These are phyloP conservation scores for Lachnellula willkommii DNA, from an alignment of 2,329 filamentous ascomycete species.

Conservation along the genomic window DNA sequence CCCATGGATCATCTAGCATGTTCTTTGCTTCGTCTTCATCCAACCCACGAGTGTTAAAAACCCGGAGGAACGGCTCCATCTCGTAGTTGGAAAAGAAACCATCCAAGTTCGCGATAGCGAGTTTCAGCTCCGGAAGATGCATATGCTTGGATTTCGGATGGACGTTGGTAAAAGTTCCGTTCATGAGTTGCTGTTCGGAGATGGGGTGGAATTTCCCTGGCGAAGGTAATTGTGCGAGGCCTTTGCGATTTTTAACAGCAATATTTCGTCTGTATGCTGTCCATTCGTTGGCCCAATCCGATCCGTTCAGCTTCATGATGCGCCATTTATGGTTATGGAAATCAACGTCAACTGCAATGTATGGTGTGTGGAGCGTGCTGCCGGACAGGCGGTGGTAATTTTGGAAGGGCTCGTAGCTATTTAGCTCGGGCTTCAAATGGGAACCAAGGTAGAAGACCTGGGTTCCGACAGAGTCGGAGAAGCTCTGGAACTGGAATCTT, in stretches of 20 bases:
- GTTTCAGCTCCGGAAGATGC: conserved; percentile 7
- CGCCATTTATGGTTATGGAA: conserved; percentile 7
- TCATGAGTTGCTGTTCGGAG: background rate
- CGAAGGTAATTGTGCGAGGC: background rate
- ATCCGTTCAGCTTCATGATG: background rate
- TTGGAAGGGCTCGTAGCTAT: conserved; percentile 6
- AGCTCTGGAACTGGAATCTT: background rate
- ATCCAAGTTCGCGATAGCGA: conserved; percentile 8
- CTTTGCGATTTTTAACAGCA: background rate
- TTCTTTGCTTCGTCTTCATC: background rate
- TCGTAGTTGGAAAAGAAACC: conserved; percentile 1
- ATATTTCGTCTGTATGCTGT: background rate
- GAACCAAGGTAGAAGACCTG: conserved; percentile 6
- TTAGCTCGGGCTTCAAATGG: background rate
- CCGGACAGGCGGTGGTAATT: conserved; percentile 10
- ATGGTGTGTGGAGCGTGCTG: background rate
- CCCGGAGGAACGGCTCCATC: conserved; percentile 14
- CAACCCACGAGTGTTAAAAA: background rate
- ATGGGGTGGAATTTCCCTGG: background rate
- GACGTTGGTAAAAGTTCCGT: conserved; percentile 7
- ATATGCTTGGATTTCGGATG: background rate
- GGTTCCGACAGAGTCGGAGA: background rate
- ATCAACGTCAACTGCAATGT: conserved; percentile 15
- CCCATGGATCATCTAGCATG: conserved; percentile 4
- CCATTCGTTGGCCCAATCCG: conserved; percentile 9